Base-by-base conservation (phyloP, 345 rosid genomes). In the Aquilaria yunnanensis region DNA sequence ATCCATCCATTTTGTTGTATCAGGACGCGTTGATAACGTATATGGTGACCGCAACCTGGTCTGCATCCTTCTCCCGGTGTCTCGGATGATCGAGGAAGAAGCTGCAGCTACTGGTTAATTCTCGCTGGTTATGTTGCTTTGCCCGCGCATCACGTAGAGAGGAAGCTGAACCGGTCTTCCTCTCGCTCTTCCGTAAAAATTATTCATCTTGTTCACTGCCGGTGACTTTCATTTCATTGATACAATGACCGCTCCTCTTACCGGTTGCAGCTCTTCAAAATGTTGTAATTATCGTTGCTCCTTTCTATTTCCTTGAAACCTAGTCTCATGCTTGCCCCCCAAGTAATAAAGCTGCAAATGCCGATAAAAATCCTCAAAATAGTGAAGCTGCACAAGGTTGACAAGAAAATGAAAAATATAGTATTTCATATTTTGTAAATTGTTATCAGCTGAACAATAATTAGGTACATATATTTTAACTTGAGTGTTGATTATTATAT, bases 21-120 rank as follows among this genome's bases (percentile, higher is more conserved):
- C 73, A 89, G 99, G 99, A 46, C 99, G 99, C 12, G 91, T 91
- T 47, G 96, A 91, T 80, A 95, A 95, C 57, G 97, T 95, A 43
- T 91, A 95, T 51, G 97, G 99, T 34, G 99, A 95, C 75, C 91
- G 97, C 80, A 87, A 95, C 72, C 90, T 95, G 66, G 66, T 85
- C 67, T 89, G 96, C 78, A 95, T 96, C 67, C 97, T 95, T 65
- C 96, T 70, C 10, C 73, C 96, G 14, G 92, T 74, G 3, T 74
- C 87, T 23, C 89, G 77, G 62, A 68, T 53, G 68, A 82, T 60
- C 0, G 99, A 95, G 75, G 97, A 91, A 72, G 77, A 72, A 74
- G 96, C 84, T 14, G 97, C 91, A 47, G 97, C 96, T 23, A 85
- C 84, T 33, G 97, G 87, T 59, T 94, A 77, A 71, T 50, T 66